These are phyloP conservation scores for Backusella tarrabulga DNA, from an alignment of 192 early-diverging fungal genomes.

Conservation along the genomic window DNA sequence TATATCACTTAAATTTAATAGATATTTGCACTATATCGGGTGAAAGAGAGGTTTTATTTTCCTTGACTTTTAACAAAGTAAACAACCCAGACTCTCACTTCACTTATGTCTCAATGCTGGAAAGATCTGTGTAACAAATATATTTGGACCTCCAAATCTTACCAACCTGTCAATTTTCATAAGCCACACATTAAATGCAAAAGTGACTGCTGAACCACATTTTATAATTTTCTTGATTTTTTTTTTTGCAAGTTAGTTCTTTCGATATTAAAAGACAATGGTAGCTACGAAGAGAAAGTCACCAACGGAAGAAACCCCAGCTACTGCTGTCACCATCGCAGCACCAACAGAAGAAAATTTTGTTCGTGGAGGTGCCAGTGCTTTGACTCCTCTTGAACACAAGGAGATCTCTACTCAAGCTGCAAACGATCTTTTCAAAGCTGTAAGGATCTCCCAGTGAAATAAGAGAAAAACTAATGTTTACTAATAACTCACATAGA, in stretches of 20 bases:
- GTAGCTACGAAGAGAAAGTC: constrained; percentile 22
- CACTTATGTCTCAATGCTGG: background rate
- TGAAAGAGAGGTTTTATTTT: too few species aligned
- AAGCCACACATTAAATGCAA: background rate
- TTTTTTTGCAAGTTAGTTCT: constrained; percentile 13
- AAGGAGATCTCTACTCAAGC: constrained; percentile 76
- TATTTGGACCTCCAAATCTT: background rate
- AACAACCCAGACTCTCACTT: background rate
- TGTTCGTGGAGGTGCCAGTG: constrained; percentile 81
- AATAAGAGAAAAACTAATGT: background rate
- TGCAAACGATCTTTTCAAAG: constrained; percentile 65
- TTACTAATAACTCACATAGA: background rate
- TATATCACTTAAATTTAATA: too few species aligned
- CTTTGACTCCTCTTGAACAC: constrained; percentile 80
- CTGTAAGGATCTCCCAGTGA: constrained; percentile 7
- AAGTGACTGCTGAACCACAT: background rate
- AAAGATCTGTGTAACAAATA: background rate
- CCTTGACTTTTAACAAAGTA: background rate
- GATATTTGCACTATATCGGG: too few species aligned
- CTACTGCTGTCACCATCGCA: constrained; percentile 24
- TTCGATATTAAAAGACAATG: constrained; percentile 10
- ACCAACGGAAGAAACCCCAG: constrained; percentile 6
- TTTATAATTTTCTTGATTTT: constrained; percentile 1
- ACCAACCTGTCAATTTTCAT: background rate
- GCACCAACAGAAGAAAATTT: constrained; percentile 64